Percentiles rank a stretch among this genome's conserved stretches.
Evolutionary conservation across 1,139 yeast species (phyloP).

Genomic region (Yarrowia galli): DNA sequence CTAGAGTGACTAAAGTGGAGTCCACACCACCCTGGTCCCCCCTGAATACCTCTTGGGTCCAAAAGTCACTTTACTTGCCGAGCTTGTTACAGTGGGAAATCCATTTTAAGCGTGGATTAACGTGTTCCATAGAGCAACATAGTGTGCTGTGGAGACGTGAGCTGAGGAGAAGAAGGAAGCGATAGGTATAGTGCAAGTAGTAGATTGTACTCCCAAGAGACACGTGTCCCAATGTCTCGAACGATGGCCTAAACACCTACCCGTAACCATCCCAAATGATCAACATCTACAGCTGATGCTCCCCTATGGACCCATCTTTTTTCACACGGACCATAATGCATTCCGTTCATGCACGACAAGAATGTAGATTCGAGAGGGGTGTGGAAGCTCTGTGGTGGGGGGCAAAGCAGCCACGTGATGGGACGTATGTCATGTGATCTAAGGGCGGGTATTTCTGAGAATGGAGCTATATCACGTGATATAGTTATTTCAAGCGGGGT

Average conservation of each 20-base stretch:
- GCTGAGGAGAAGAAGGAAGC: background rate
- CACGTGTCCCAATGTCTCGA: background rate
- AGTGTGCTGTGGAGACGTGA: background rate
- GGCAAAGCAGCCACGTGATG: conserved; percentile 3
- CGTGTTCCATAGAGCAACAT: conserved; percentile 18
- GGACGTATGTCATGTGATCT: background rate
- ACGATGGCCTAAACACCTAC: no score
- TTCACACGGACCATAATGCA: conserved; percentile 18
- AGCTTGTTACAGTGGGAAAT: background rate
- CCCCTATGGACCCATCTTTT: background rate
- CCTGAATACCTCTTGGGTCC: conserved; percentile 6
- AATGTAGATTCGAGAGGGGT: conserved; percentile 24
- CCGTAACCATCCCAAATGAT: no score
- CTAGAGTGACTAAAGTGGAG: background rate
- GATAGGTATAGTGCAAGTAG: background rate
- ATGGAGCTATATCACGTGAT: background rate
- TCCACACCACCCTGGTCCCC: background rate
- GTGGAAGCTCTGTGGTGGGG: conserved; percentile 7
- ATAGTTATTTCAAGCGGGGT: background rate
- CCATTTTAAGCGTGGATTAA: conserved; percentile 23
- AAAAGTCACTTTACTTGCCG: conserved; percentile 17
- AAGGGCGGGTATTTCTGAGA: background rate
- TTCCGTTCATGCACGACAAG: conserved; percentile 30
- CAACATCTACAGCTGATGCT: no score
- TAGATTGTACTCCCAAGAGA: background rate